Base-by-base conservation (phyloP, 495 filamentous ascomycete species). In the Choiromyces venosus region DNA sequence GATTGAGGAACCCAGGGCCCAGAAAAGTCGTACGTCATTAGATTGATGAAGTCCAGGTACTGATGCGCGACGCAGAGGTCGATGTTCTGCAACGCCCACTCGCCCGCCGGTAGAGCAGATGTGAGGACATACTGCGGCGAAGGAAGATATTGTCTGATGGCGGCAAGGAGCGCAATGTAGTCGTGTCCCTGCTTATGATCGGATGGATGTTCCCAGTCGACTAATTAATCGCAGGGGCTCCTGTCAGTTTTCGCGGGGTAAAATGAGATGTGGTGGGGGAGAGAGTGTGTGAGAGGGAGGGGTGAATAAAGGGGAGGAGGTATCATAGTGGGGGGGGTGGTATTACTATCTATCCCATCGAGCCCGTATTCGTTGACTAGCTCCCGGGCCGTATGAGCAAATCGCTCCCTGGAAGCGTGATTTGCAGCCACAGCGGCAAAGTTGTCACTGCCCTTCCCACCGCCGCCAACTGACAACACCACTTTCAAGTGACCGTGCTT, bases 201-300 rank as follows among this genome's bases (percentile, higher is more conserved):
- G 65, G 87, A 86, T 1, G 93, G 93, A 78, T 96, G 92, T 80
- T 96, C 92, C 93, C 93, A 97, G 78, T 94, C 93, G 78, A 97
- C 93, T 96, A 76, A 65, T 76, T 44, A 35, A 52, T 29, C 37
- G 64, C 69, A 44, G 75, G 71, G 76, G 75, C 39, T 73, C 12
- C n/a, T 68, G 75, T 64, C 40, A n/a, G 19, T 5, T 29, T 29
- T 61, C 25, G 52, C 52, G 25, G 5, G 36, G 42, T 69, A 56
- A 29, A 65, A 40, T 38, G n/a, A 37, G 19, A 69, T 37, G 39
- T 66, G 65, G 46, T 46, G 16, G 33, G 37, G 64, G 25, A 73
- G 73, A 42, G 14, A n/a, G n/a, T n/a, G n/a, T n/a, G n/a, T n/a
- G n/a, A 67, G 38, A 21, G 14, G 70, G 71, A 52, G 66, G 33